phyloP scores from a whole-genome alignment of 805 yeast species.

The Teunomyces barrocoloradensis region DNA sequence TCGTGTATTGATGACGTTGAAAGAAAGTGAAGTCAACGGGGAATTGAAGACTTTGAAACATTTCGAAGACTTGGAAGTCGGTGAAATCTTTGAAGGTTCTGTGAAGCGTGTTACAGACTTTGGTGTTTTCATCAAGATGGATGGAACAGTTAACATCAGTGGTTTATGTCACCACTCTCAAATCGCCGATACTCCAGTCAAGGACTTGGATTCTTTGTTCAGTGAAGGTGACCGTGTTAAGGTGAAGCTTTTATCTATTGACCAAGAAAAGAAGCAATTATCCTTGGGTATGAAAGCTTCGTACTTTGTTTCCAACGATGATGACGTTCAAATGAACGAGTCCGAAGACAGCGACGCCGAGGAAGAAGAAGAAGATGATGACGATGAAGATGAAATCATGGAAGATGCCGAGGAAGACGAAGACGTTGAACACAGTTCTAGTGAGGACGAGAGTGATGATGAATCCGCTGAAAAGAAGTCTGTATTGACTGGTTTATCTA shows the following conservation, averaged over 20 bases:
- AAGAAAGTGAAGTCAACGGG: constrained; percentile 77
- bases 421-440: constrained; percentile 6
- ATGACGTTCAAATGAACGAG: constrained; percentile 25
- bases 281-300: constrained; percentile 95
- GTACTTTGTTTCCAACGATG: constrained; percentile 53
- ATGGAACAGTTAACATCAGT: constrained; percentile 67
- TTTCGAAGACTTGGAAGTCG: constrained; percentile 66
- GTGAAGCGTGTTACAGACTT: constrained; percentile 77
- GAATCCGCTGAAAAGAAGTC: constrained; percentile 17
- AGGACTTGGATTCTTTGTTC: constrained; percentile 63
- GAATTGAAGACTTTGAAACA: constrained; percentile 54
- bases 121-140: constrained; percentile 86
- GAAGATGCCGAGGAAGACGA: constrained; percentile 22
- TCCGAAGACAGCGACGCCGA: constrained; percentile 26
- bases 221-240: constrained; percentile 89
- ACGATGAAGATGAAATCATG: constrained; percentile 22
- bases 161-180: constrained; percentile 88
- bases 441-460: constrained; percentile 24
- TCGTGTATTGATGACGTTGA: constrained; percentile 72
- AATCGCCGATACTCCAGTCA: constrained; percentile 67
- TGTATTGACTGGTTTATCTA: constrained; percentile 58
- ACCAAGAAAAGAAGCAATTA: constrained; percentile 65
- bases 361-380: constrained; percentile 27
- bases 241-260: constrained; percentile 69
- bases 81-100: constrained; percentile 72